Evolutionary conservation across 2,329 filamentous ascomycete species (phyloP), one percentile per base, ranked within the genome.

Genomic region (Fusarium sp.): DNA sequence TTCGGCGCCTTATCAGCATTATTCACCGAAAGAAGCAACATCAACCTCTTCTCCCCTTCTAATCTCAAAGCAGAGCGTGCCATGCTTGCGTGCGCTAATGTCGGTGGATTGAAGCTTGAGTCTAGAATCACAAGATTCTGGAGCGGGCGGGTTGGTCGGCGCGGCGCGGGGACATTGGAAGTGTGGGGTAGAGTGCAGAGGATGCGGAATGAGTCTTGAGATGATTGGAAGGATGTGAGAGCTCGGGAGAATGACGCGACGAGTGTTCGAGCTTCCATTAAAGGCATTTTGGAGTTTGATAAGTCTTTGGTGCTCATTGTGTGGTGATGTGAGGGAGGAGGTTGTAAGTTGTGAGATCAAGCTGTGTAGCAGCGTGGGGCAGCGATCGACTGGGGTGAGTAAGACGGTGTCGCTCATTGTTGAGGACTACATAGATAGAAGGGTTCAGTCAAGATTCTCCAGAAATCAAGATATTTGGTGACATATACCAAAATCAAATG

Each of bases 91-190:
- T 93, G 91, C 5, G 90, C 91, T 12, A 83, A 81, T 0, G 91
- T 92, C 2, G 91, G 91, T 32, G 91, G 91, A 78, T 93, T 92
- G 83, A 92, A 93, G 67, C 89, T 91, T 57, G 90, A 91, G 80
- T 93, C 91, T 52, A 92, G 86, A 62, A 92, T 83, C 60, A 92
- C 82, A 65, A 93, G 83, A 42, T 69, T 74, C 23, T 50, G 71
- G 50, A 75, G 23, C 49, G 67, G 70, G 67, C 33, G 64, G 65
- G 53, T 60, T 33, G 72, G 78, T 53, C 60, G 78, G 57, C 72
- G 78, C 40, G 74, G 67, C 54, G 69, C 53, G 43, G 66, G 61
- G 62, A 40, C 46, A 56, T 56, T 46, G 30, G 57, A 42, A 10
- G 63, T 44, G 58, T 77, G 76, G 43, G 82, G 77, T 38, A 84